Percentiles rank a stretch among this genome's conserved stretches.
Conservation (phyloP, 192 early-diverging fungal genomes). For the Dissophora ornata region DNA sequence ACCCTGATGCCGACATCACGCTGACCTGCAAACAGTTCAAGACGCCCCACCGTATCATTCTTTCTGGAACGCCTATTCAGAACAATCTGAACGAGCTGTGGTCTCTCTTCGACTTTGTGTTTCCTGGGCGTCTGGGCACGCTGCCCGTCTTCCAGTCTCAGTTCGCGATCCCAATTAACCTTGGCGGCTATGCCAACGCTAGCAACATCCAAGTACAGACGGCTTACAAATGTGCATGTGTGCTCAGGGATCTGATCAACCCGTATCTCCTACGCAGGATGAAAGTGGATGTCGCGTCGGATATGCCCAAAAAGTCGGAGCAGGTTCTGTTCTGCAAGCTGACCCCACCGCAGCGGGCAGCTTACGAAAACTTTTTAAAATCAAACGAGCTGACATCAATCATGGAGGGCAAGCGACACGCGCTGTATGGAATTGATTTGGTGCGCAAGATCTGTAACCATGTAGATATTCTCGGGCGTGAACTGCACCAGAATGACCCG, state of each 20-base stretch:
- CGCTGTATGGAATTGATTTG: constrained; percentile 90
- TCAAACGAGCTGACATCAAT: constrained; percentile 82
- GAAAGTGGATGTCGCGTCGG: constrained; percentile 91
- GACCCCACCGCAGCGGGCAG: constrained; percentile 74
- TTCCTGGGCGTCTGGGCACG: constrained; percentile 81
- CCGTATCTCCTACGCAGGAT: constrained; percentile 93
- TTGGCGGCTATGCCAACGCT: constrained; percentile 95
- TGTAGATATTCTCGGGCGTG: constrained; percentile 75
- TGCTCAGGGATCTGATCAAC: constrained; percentile 90
- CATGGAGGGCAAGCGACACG: constrained; percentile 81
- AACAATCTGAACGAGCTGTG: constrained; percentile 85
- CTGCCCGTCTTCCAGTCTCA: constrained; percentile 87
- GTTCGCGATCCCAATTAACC: constrained; percentile 91
- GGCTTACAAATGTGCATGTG: constrained; percentile 91
- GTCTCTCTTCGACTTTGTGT: constrained; percentile 85
- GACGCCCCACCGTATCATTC: constrained; percentile 78
- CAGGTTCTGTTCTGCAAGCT: constrained; percentile 94
- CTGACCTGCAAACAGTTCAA: constrained; percentile 75
- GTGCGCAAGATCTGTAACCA: constrained; percentile 98
- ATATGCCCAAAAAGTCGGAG: constrained; percentile 92
- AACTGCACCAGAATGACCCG: constrained; percentile 46
- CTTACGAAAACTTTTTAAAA: constrained; percentile 79
- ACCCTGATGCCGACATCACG: constrained; percentile 91
- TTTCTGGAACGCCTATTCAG: constrained; percentile 86
- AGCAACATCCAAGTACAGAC: constrained; percentile 91